These are phyloP conservation scores for Zygosaccharomyces kombuchaensis DNA, from an alignment of 805 yeast species.

Conservation along the genomic window DNA sequence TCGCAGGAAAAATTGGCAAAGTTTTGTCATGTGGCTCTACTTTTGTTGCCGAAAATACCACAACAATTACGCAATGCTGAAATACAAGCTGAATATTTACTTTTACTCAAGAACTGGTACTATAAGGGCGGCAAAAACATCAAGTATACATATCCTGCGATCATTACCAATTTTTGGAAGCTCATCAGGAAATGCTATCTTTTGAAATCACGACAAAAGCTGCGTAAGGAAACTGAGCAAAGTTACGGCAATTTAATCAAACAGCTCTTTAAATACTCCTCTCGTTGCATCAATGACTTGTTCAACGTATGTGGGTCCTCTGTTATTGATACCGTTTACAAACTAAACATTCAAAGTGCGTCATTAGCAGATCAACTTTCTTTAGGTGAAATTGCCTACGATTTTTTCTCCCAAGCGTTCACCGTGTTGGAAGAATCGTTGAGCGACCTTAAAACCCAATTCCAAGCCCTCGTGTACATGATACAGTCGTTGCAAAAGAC, in stretches of 20 bases:
- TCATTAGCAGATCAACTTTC: slow-evolving; percentile 72
- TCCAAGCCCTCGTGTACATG: slow-evolving; percentile 47
- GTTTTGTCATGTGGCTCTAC: slow-evolving; percentile 58
- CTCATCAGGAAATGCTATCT: slow-evolving; percentile 49
- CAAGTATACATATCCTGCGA: slow-evolving; percentile 69
- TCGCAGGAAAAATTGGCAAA: slow-evolving; percentile 64
- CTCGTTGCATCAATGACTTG: slow-evolving; percentile 66
- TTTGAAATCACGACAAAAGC: slow-evolving; percentile 20
- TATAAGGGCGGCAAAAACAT: slow-evolving; percentile 47
- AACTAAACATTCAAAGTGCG: slow-evolving; percentile 61
- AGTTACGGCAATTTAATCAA: slow-evolving; percentile 33
- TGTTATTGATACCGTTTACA: slow-evolving; percentile 35
- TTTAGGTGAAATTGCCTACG: slow-evolving; percentile 72
- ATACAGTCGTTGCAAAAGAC: slow-evolving; percentile 50
- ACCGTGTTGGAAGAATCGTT: slow-evolving; percentile 70
- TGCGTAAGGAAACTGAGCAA: slow-evolving; percentile 21
- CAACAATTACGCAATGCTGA: slow-evolving; percentile 17
- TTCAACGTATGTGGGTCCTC: slow-evolving; percentile 33
- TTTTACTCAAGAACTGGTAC: slow-evolving; percentile 25
- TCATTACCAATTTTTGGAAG: slow-evolving; percentile 58
- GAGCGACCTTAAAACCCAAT: slow-evolving; percentile 51
- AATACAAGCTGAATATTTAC: slow-evolving; percentile 38
- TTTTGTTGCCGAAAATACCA: slow-evolving; percentile 15
- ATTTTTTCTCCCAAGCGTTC: slow-evolving; percentile 83
- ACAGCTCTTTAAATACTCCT: slow-evolving; percentile 66